Conservation (phyloP, 1,284 basidiomycete species). For the Microbotryum scabiosae region DNA sequence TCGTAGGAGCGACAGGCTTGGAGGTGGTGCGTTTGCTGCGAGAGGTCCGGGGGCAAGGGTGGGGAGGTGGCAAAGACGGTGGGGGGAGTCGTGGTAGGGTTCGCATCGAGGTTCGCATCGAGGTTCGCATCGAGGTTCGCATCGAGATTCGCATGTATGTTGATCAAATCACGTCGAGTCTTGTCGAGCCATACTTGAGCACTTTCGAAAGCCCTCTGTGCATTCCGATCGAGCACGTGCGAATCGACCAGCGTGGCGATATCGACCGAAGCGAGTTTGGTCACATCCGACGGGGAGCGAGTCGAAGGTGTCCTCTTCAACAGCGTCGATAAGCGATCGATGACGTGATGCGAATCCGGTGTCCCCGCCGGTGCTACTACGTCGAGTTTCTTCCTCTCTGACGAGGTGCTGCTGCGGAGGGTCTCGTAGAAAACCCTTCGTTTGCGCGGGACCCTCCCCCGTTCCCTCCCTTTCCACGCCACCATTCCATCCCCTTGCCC, state of each 20-base stretch:
- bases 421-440: neutral
- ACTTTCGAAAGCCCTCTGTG: conserved; percentile 5
- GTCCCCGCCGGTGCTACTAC: neutral
- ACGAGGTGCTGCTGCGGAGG: neutral
- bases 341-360: neutral
- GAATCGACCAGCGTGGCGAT: conserved; percentile 11
- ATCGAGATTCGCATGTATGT: too few relatives aligned
- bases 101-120: too few relatives aligned
- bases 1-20: conserved; percentile 1
- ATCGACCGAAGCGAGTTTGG: conserved; percentile 5
- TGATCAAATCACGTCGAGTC: neutral
- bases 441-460: neutral
- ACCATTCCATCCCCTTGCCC: too few relatives aligned
- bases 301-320: too few relatives aligned
- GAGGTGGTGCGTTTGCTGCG: neutral
- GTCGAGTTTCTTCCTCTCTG: neutral
- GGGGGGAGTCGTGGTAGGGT: neutral
- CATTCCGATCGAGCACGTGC: conserved; percentile 1
- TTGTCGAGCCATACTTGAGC: conserved; percentile 16
- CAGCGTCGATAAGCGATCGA: too few relatives aligned
- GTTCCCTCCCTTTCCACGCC: too few relatives aligned
- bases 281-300: neutral
- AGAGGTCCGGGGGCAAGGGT: neutral
- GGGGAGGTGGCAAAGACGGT: neutral
- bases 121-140: neutral